A percentile compares a stretch with the other conserved stretches of the same genome.
Evolutionary conservation across 257 asterid genomes (phyloP).

Genomic region (Osmanthus fragrans): DNA sequence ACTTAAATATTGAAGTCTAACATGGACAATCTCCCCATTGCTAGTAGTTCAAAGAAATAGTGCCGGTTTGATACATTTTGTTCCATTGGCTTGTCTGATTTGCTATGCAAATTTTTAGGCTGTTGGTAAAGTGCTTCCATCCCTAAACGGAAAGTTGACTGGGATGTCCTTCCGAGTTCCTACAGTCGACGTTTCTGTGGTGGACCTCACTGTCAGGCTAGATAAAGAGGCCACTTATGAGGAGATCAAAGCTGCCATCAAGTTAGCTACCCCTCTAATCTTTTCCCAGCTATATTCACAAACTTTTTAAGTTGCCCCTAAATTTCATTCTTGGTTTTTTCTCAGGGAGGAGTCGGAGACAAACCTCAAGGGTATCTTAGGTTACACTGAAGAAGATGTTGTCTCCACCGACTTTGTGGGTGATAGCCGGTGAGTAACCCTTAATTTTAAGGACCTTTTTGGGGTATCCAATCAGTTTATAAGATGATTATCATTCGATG

Average conservation of each 20-base stretch:
- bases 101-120: conserved; percentile 39
- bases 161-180: conserved; percentile 90
- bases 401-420: conserved; percentile 60
- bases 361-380: conserved; percentile 58
- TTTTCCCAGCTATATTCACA: background rate
- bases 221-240: conserved; percentile 72
- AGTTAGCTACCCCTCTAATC: conserved; percentile 32
- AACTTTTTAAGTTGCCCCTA: background rate
- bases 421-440: conserved; percentile 44
- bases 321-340: background rate
- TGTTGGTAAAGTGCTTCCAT: conserved; percentile 82
- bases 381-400: conserved; percentile 60
- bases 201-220: conserved; percentile 77
- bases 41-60: background rate
- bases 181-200: conserved; percentile 76
- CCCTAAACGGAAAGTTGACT: conserved; percentile 73
- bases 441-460: background rate
- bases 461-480: background rate
- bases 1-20: background rate
- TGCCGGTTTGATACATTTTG: background rate
- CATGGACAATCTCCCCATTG: background rate
- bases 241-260: conserved; percentile 67
- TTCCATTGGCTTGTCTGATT: background rate
- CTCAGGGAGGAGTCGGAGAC: conserved; percentile 66
- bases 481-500: background rate